A percentile compares a stretch with the other conserved stretches of the same genome.
These are phyloP conservation scores for Trypanosoma conorhini DNA, from an alignment of 208 protist genomes.

Conservation along the genomic window DNA sequence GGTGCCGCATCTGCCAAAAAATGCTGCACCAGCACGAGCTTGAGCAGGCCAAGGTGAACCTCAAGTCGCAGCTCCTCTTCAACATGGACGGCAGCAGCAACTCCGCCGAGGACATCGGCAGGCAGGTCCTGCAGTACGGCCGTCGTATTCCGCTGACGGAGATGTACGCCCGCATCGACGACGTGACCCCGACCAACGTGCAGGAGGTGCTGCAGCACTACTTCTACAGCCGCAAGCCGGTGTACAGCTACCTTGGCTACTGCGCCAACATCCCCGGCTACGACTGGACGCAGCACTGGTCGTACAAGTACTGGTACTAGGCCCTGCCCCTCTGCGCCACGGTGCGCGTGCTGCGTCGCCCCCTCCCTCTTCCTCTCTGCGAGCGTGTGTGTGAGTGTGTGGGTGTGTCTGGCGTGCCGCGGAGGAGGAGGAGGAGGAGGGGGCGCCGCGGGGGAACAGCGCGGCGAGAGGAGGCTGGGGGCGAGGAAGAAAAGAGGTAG, in stretches of 20 bases:
- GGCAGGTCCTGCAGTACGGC: slow-evolving; percentile 84
- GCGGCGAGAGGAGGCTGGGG: background rate
- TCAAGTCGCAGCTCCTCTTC: slow-evolving; percentile 90
- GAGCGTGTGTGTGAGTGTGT: slow-evolving; percentile 9
- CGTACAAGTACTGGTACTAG: slow-evolving; percentile 93
- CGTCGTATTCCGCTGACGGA: slow-evolving; percentile 84
- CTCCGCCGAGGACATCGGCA: slow-evolving; percentile 85
- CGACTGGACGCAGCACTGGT: slow-evolving; percentile 89
- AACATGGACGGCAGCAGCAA: slow-evolving; percentile 89
- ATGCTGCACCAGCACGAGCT: slow-evolving; percentile 85
- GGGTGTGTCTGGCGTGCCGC: background rate
- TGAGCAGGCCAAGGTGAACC: slow-evolving; percentile 86
- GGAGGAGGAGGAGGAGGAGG: background rate
- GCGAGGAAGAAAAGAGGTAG: background rate
- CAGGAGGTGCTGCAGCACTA: slow-evolving; percentile 91
- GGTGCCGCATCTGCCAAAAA: slow-evolving; percentile 85
- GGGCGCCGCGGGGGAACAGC: background rate
- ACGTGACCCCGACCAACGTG: slow-evolving; percentile 81
- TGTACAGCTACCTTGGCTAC: slow-evolving; percentile 88
- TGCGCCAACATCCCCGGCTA: slow-evolving; percentile 82
- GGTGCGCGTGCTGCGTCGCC: background rate
- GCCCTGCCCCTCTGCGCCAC: background rate
- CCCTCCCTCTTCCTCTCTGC: background rate
- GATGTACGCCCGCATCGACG: slow-evolving; percentile 93
- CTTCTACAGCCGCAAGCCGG: slow-evolving; percentile 89